Conservation (phyloP, 345 rosid genomes). For the Litchi chinensis region DNA sequence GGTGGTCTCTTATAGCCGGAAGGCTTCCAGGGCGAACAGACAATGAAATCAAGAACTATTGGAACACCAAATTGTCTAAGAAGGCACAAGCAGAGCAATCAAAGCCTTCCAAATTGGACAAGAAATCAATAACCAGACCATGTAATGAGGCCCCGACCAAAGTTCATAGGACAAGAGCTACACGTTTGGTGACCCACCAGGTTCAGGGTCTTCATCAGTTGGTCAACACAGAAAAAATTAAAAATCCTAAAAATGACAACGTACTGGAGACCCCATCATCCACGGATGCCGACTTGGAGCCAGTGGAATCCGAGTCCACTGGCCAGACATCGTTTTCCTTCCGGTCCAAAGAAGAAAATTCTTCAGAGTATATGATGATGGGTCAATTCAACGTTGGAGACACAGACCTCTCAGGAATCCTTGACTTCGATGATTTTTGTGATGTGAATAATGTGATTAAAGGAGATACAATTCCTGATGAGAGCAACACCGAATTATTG, state of each 20-base stretch:
- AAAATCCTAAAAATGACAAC: background rate
- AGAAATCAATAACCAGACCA: background rate
- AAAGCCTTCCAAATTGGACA: background rate
- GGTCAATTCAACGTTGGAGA: background rate
- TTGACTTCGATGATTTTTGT: background rate
- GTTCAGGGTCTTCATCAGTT: background rate
- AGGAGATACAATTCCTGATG: background rate
- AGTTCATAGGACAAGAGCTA: background rate
- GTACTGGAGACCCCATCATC: background rate
- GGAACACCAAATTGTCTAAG: constrained; percentile 30
- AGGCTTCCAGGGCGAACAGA: constrained; percentile 46
- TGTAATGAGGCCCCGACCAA: background rate
- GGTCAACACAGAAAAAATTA: background rate
- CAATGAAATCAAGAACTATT: constrained; percentile 41
- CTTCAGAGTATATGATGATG: background rate
- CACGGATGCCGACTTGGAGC: background rate
- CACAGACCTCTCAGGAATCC: constrained; percentile 10
- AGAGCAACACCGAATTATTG: background rate
- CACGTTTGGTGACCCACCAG: background rate
- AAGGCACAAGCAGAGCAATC: constrained; percentile 9
- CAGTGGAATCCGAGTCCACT: background rate
- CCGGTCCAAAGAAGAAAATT: background rate
- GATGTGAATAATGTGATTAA: background rate
- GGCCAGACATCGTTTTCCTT: background rate
- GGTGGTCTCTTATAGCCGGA: constrained; percentile 41